These are phyloP conservation scores for Picea sitchensis DNA, from an alignment of 75 land plant species.

Conservation along the genomic window DNA sequence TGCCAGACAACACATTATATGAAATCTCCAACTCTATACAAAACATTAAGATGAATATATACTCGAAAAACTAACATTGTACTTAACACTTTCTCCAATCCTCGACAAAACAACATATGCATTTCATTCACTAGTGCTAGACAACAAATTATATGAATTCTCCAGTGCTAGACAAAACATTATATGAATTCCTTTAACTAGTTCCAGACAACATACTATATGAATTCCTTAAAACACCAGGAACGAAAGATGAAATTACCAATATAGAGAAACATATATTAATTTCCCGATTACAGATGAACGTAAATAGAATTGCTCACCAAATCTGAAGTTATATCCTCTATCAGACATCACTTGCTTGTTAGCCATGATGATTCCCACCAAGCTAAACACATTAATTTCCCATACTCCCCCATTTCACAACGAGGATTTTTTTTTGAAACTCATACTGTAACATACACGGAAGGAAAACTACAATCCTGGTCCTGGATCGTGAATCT, in stretches of 20 bases:
- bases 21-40: too few relatives aligned
- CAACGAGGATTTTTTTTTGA: background rate
- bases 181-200: background rate
- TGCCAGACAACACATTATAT: too few relatives aligned
- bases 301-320: background rate
- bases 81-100: too few relatives aligned
- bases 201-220: background rate
- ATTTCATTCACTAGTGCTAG: too few relatives aligned
- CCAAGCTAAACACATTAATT: conserved; percentile 71
- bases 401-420: conserved; percentile 77
- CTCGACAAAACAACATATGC: too few relatives aligned
- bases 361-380: conserved; percentile 84
- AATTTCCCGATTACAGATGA: background rate
- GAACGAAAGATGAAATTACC: background rate
- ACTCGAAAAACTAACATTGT: too few relatives aligned
- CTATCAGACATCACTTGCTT: conserved; percentile 72
- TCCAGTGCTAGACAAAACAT: background rate
- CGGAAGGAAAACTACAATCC: background rate
- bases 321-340: conserved; percentile 66
- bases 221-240: background rate
- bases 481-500: background rate
- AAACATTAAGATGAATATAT: too few relatives aligned
- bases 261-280: too few relatives aligned
- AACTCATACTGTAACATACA: background rate
- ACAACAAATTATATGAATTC: background rate